Percentiles rank a stretch among this genome's conserved stretches.
These are phyloP conservation scores for Trichoderma parareesei DNA, from an alignment of 495 filamentous ascomycete species.

Conservation along the genomic window DNA sequence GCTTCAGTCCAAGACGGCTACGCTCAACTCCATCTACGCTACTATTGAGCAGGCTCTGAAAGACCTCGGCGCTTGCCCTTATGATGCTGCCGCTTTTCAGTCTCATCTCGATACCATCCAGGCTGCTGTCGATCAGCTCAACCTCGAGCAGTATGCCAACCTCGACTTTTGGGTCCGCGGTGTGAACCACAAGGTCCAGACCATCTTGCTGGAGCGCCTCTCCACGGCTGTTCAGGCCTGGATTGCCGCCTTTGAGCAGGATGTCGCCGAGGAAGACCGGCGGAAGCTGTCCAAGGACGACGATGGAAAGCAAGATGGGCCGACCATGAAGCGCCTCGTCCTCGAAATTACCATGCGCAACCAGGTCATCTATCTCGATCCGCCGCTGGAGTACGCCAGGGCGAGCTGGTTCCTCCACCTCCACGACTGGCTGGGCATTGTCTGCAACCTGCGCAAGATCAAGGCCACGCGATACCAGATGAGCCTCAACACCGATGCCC, in stretches of 20 bases:
- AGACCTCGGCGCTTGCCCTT: constrained; percentile 81
- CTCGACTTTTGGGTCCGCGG: constrained; percentile 78
- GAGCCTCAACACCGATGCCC: constrained; percentile 54
- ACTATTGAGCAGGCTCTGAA: constrained; percentile 72
- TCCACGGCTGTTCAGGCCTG: constrained; percentile 73
- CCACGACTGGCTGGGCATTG: constrained; percentile 83
- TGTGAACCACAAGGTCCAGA: constrained; percentile 76
- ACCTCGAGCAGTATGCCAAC: constrained; percentile 91
- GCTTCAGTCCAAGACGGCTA: constrained; percentile 76
- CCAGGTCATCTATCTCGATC: constrained; percentile 90
- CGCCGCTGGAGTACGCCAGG: constrained; percentile 82
- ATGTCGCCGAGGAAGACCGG: constrained; percentile 38
- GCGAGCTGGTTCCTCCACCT: constrained; percentile 91
- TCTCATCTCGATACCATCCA: constrained; percentile 77
- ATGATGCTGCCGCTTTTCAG: constrained; percentile 66
- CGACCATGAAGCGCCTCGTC: constrained; percentile 58
- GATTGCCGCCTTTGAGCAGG: constrained; percentile 72
- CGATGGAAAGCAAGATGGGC: constrained; percentile 34
- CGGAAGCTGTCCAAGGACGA: constrained; percentile 36
- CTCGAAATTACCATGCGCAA: constrained; percentile 96
- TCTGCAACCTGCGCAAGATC: constrained; percentile 86
- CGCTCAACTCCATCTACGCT: constrained; percentile 68
- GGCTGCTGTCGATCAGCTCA: constrained; percentile 84
- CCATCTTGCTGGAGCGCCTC: constrained; percentile 65
- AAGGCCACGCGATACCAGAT: constrained; percentile 93